Evolutionary conservation across 805 yeast genomes (phyloP), one percentile per base, ranked within the genome.

Genomic region (Lachancea kluyveri): DNA sequence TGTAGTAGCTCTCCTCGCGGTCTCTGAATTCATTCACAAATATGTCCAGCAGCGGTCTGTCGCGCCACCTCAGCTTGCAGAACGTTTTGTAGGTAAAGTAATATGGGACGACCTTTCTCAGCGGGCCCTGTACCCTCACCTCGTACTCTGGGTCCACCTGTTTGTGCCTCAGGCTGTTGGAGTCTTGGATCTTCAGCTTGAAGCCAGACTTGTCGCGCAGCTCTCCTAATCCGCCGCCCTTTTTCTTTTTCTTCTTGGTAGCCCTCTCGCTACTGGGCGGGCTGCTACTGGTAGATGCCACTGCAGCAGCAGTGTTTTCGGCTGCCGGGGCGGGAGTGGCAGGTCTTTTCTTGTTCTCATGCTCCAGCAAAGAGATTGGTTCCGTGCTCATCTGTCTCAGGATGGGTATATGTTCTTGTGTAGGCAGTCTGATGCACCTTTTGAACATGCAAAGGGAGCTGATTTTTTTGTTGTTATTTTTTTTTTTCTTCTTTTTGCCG

Each of bases 1-100:
- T 54, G 57, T 90, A 90, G 53, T 82, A 81, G 7, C 66, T 70
- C 23, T 72, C 72, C 8, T 78, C 76, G 36, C 81, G 66, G 47
- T 88, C 92, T 37, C 98, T 64, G 51, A 94, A 92, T 56, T 92
- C 99, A 21, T 69, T 69, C 4, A 76, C 62, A 50, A 94, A 92
- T 2, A 92, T 75, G 35, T 92, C 96, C 4, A 86, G 42, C 20
- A 92, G 57, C 13, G 75, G 75, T n/a, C 85, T 64, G 45, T 80
- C 88, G 45, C 90, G 69, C 99, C 99, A 92, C 49, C 99, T 67
- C 51, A 70, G 61, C 57, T 92, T 92, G 58, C 96, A 88, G 51
- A 79, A 84, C 0, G 99, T 92, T 57, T 85, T 66, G 52, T 92
- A 90, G 0, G 95, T 87, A 64, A 74, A 90, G 50, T 68, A 82